These are phyloP conservation scores for Rubia yunnanensis DNA, from an alignment of 257 asterid genomes.

Conservation along the genomic window DNA sequence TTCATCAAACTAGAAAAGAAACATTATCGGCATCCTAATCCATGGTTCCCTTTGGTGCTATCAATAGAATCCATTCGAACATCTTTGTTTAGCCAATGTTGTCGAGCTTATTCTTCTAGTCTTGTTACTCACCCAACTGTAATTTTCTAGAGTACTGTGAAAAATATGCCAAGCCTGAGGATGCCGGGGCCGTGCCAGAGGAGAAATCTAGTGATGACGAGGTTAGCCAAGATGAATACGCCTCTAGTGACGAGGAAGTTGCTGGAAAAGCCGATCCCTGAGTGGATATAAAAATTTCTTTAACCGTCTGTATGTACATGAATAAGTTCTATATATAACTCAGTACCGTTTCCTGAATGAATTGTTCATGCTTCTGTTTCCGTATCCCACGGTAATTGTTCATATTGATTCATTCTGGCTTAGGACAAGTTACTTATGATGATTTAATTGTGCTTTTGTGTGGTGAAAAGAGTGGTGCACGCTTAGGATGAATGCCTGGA, in stretches of 20 bases:
- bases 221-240: conserved; percentile 59
- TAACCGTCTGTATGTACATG: conserved; percentile 36
- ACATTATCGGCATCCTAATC: background rate
- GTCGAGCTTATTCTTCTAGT: background rate
- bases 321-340: conserved; percentile 19
- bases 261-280: conserved; percentile 77
- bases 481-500: background rate
- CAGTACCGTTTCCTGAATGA: conserved; percentile 7
- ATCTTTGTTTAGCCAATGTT: background rate
- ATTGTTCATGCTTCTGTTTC: conserved; percentile 10
- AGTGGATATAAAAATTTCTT: conserved; percentile 9
- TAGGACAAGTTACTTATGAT: background rate
- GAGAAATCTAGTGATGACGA: conserved; percentile 73
- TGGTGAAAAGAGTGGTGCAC: background rate
- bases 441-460: background rate
- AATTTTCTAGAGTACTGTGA: conserved; percentile 50
- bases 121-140: background rate
- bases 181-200: conserved; percentile 62
- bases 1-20: background rate
- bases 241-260: conserved; percentile 63
- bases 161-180: conserved; percentile 70
- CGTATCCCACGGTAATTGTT: conserved; percentile 9
- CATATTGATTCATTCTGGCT: conserved; percentile 17
- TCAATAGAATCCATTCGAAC: background rate
- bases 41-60: background rate